Conservation (phyloP, 2,329 filamentous ascomycete genomes). For the Clonostachys byssicola region DNA sequence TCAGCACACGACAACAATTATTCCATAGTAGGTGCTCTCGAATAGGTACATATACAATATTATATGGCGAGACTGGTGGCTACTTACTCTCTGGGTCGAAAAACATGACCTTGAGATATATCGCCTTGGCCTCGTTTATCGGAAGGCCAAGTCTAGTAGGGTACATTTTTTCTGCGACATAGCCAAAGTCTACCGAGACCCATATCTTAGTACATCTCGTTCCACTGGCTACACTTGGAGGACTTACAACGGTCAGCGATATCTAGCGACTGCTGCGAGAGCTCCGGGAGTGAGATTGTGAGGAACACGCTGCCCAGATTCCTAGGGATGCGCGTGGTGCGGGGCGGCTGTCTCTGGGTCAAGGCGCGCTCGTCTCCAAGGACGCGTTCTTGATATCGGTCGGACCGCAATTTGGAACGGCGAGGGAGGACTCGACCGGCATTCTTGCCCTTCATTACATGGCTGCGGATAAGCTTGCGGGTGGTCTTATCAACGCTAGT, state of each 20-base stretch:
- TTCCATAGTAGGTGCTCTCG: neutral
- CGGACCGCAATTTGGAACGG: constrained; percentile 1
- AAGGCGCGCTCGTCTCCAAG: neutral
- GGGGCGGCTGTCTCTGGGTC: neutral
- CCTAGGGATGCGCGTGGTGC: neutral
- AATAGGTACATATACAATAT: neutral
- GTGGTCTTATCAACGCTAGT: neutral
- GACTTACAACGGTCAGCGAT: constrained; percentile 5
- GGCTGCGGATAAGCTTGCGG: constrained; percentile 13
- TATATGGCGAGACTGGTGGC: neutral
- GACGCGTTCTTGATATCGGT: neutral
- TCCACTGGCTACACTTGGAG: no score
- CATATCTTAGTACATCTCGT: no score
- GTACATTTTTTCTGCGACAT: constrained; percentile 4
- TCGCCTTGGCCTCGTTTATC: constrained; percentile 5
- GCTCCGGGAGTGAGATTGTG: neutral
- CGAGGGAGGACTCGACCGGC: constrained; percentile 9
- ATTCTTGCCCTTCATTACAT: constrained; percentile 15
- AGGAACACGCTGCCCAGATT: constrained; percentile 1
- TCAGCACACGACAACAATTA: constrained; percentile 5
- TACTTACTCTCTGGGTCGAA: constrained; percentile 6
- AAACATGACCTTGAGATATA: constrained; percentile 7
- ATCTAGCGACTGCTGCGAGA: neutral
- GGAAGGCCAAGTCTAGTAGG: constrained; percentile 5
- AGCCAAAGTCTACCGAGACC: constrained; percentile 1